A percentile compares a stretch with the other conserved stretches of the same genome.
Conservation (phyloP, 805 yeast species). For the Torulaspora quercuum region DNA sequence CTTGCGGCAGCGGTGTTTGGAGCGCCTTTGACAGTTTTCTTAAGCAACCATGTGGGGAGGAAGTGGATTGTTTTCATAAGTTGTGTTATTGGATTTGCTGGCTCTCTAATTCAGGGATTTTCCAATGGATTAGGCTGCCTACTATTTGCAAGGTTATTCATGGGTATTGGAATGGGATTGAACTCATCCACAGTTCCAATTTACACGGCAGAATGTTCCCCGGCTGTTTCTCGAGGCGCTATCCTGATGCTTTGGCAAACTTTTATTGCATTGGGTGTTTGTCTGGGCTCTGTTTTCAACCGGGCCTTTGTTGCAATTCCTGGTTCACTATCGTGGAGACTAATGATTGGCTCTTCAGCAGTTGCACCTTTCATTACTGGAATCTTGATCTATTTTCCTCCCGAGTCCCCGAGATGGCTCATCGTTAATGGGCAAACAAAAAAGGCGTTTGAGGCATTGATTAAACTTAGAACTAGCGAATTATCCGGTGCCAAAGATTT, state of each 20-base stretch:
- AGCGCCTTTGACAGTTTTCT: slow-evolving; percentile 52
- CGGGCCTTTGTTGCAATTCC: slow-evolving; percentile 60
- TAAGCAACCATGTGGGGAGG: slow-evolving; percentile 54
- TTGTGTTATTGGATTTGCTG: slow-evolving; percentile 53
- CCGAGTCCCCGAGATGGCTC: slow-evolving; percentile 74
- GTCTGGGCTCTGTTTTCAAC: slow-evolving; percentile 70
- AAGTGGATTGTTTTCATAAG: slow-evolving; percentile 57
- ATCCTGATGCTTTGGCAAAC: slow-evolving; percentile 68
- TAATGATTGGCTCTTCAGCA: slow-evolving; percentile 72
- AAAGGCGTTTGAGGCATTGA: slow-evolving; percentile 48
- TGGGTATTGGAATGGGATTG: slow-evolving; percentile 68
- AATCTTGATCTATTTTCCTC: slow-evolving; percentile 42
- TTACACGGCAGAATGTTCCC: slow-evolving; percentile 73
- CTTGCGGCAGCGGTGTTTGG: slow-evolving; percentile 54
- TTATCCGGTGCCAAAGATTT: slow-evolving; percentile 53
- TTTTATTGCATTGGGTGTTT: slow-evolving; percentile 67
- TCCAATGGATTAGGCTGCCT: slow-evolving; percentile 58
- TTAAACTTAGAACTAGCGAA: slow-evolving; percentile 44
- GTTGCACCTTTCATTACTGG: slow-evolving; percentile 48
- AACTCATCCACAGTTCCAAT: slow-evolving; percentile 75
- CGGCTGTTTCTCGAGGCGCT: slow-evolving; percentile 62
- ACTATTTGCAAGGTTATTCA: slow-evolving; percentile 59
- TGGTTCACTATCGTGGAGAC: slow-evolving; percentile 62
- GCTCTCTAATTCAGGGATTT: slow-evolving; percentile 65
- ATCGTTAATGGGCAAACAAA: slow-evolving; percentile 48